Evolutionary conservation across 2,329 filamentous ascomycete species (phyloP), one percentile per base, ranked within the genome.

Genomic region (Ophiostoma tasmaniense): DNA sequence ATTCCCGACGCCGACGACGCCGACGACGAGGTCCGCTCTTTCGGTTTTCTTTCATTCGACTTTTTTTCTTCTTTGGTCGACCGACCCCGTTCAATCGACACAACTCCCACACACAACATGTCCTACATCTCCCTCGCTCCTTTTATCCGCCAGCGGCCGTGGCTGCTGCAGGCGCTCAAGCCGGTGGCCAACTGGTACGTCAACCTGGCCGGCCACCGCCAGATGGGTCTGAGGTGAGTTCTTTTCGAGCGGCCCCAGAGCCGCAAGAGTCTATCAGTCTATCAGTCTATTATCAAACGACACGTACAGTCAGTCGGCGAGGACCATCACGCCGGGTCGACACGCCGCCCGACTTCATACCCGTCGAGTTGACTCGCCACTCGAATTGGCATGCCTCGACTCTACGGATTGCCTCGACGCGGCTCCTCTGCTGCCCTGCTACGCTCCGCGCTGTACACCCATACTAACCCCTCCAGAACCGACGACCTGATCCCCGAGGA

Each of bases 401-500:
- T 30, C 17, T 37, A 35, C 33, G n/a, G n/a, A n/a, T n/a, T n/a
- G n/a, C n/a, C n/a, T n/a, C n/a, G n/a, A n/a, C n/a, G n/a, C n/a
- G n/a, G n/a, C n/a, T n/a, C n/a, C n/a, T n/a, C n/a, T n/a, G n/a
- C n/a, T n/a, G n/a, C n/a, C n/a, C n/a, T n/a, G n/a, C n/a, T n/a
- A n/a, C n/a, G n/a, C n/a, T n/a, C n/a, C n/a, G n/a, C n/a, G n/a
- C n/a, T n/a, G n/a, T n/a, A n/a, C n/a, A n/a, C n/a, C n/a, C n/a
- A n/a, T n/a, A n/a, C 66, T 67, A 67, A 67, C 45, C 30, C 45
- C 30, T 3, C 10, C 78, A 98, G 95, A 81, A 89, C 89, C 85
- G 95, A 99, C 81, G 95, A 99, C 80, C 83, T 99, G 79, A 91
- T 97, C 79, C 88, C 91, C 79, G 95, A 99, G 82, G 95, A 99